These are phyloP conservation scores for Cordyceps pruinosa DNA, from an alignment of 2,329 filamentous ascomycete genomes.

Conservation along the genomic window DNA sequence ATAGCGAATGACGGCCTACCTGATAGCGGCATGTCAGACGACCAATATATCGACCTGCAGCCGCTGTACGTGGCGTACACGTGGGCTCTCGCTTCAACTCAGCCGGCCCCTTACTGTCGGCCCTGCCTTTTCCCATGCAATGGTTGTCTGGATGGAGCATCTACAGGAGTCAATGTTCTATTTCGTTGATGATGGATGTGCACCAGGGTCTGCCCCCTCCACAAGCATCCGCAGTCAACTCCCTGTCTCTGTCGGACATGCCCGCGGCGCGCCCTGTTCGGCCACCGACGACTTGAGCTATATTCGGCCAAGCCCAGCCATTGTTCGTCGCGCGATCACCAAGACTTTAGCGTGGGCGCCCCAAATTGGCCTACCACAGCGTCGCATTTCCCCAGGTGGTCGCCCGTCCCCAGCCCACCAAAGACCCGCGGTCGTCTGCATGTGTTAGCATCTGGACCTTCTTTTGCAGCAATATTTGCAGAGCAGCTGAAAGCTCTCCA, in stretches of 20 bases:
- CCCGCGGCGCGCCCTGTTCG: neutral
- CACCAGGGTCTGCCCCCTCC: neutral
- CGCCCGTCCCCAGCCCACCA: neutral
- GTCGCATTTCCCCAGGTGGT: conserved; percentile 14
- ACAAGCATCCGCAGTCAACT: too few species aligned
- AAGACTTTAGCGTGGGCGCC: conserved; percentile 8
- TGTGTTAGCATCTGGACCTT: neutral
- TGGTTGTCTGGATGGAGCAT: neutral
- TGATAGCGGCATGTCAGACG: neutral
- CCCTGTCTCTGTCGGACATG: neutral
- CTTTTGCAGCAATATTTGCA: neutral
- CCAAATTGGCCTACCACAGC: conserved; percentile 15
- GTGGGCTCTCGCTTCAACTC: neutral
- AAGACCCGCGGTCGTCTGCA: too few species aligned
- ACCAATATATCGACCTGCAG: neutral
- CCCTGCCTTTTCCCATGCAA: neutral
- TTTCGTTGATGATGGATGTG: neutral
- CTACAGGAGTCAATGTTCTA: neutral
- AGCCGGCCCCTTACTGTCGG: neutral
- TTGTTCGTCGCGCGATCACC: neutral
- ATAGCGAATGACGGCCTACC: neutral
- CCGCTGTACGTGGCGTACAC: neutral
- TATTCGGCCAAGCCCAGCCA: conserved; percentile 5
- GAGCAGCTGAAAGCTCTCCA: neutral
- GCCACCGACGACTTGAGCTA: neutral